These are phyloP conservation scores for Linum lewisii DNA, from an alignment of 345 rosid species.

Conservation along the genomic window DNA sequence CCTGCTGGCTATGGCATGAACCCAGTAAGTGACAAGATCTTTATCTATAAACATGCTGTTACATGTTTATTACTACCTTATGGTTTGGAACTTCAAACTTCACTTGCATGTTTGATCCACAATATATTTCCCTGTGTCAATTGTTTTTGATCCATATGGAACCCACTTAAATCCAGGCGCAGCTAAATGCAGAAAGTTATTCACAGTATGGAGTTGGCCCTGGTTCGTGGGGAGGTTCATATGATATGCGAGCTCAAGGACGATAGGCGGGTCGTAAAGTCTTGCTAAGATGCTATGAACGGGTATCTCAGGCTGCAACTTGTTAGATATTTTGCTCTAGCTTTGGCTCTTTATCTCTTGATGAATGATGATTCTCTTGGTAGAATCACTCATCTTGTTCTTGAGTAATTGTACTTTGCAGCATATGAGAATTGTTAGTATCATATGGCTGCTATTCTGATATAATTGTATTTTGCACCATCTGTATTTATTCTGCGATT, in stretches of 20 bases:
- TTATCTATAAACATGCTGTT: neutral
- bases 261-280: slow-evolving; percentile 37
- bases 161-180: slow-evolving; percentile 35
- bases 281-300: slow-evolving; percentile 23
- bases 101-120: neutral
- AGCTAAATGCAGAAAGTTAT: slow-evolving; percentile 51
- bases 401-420: too few species aligned
- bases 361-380: too few species aligned
- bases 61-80: neutral
- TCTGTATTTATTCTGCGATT: too few species aligned
- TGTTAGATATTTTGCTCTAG: slow-evolving; percentile 18
- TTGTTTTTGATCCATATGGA: neutral
- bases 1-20: slow-evolving; percentile 60
- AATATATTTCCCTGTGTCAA: slow-evolving; percentile 9
- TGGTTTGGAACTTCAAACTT: neutral
- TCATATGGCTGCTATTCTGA: too few species aligned
- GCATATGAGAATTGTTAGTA: too few species aligned
- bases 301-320: slow-evolving; percentile 38
- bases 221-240: slow-evolving; percentile 62
- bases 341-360: slow-evolving; percentile 18
- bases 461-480: too few species aligned
- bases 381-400: too few species aligned
- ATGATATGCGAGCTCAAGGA: slow-evolving; percentile 64
- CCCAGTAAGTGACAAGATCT: slow-evolving; percentile 49
- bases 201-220: slow-evolving; percentile 66